Evolutionary conservation across 345 rosid genomes (phyloP).

Genomic region (Heritiera fomes): DNA sequence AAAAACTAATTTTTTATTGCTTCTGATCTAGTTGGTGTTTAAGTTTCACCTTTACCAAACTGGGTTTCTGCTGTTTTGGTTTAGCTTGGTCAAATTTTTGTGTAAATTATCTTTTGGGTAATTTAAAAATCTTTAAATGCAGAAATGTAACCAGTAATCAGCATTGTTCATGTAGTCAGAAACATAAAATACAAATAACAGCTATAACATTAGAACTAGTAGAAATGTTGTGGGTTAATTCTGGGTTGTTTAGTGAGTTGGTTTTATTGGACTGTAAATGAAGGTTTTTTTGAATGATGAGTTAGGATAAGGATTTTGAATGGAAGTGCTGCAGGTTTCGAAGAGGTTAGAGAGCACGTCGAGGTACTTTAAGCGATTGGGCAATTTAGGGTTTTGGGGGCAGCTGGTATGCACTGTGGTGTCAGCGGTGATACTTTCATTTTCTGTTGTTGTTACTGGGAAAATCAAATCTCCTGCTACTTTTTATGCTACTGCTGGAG

Average conservation of each 20-base stretch:
- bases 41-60: conserved; percentile 4
- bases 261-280: neutral
- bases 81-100: neutral
- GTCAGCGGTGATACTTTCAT: conserved; percentile 84
- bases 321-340: conserved; percentile 54
- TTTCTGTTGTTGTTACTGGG: conserved; percentile 75
- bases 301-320: conserved; percentile 2
- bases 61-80: neutral
- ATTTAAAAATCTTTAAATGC: neutral
- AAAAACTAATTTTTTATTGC: neutral
- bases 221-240: conserved; percentile 6
- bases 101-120: neutral
- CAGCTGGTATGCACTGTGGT: conserved; percentile 82
- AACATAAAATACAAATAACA: neutral
- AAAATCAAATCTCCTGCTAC: conserved; percentile 76
- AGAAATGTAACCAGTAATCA: neutral
- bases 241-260: neutral
- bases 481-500: conserved; percentile 82
- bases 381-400: conserved; percentile 90
- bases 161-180: neutral
- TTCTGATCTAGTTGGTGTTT: neutral
- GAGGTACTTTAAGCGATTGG: conserved; percentile 81
- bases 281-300: neutral
- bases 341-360: conserved; percentile 90
- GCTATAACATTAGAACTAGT: neutral